A percentile compares a stretch with the other conserved stretches of the same genome.
These are phyloP conservation scores for Penicillium sp. DNA, from an alignment of 2,329 filamentous ascomycete genomes.

Conservation along the genomic window DNA sequence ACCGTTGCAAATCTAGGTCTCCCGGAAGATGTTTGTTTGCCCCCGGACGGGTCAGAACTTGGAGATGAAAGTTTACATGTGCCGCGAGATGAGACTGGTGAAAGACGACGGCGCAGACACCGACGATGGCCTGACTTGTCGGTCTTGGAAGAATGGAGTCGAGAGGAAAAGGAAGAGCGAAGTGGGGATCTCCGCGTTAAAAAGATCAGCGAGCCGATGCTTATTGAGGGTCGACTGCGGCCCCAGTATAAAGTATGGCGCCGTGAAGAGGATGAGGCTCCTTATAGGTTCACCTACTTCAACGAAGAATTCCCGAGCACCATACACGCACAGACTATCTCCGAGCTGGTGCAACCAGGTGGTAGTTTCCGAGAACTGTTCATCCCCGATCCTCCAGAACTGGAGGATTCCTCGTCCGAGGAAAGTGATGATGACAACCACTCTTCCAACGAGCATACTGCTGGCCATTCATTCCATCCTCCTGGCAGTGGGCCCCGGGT, in stretches of 20 bases:
- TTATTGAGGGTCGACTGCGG: conserved; percentile 84
- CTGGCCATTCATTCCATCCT: conserved; percentile 1
- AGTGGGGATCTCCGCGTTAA: conserved; percentile 81
- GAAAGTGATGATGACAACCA: conserved; percentile 50
- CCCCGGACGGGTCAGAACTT: conserved; percentile 75
- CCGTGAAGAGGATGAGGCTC: conserved; percentile 80
- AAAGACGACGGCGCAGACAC: conserved; percentile 59
- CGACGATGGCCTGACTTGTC: conserved; percentile 83
- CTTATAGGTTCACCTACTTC: conserved; percentile 97
- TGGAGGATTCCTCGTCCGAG: conserved; percentile 71
- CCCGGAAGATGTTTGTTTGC: conserved; percentile 91
- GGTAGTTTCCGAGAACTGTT: conserved; percentile 85
- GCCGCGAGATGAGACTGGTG: conserved; percentile 45
- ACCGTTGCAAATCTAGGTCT: conserved; percentile 61
- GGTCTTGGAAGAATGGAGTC: conserved; percentile 84
- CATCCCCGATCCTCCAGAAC: conserved; percentile 75
- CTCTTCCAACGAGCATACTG: conserved; percentile 22
- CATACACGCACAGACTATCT: conserved; percentile 93
- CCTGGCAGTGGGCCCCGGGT: conserved; percentile 11
- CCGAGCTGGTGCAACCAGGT: conserved; percentile 83
- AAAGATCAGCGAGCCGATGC: conserved; percentile 88
- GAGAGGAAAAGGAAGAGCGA: conserved; percentile 82
- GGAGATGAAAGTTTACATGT: conserved; percentile 67
- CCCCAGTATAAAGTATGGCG: conserved; percentile 82
- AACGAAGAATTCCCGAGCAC: conserved; percentile 96